A percentile compares a stretch with the other conserved stretches of the same genome.
These are phyloP conservation scores for Prunus persica DNA, from an alignment of 306 rosid genomes.

Conservation along the genomic window DNA sequence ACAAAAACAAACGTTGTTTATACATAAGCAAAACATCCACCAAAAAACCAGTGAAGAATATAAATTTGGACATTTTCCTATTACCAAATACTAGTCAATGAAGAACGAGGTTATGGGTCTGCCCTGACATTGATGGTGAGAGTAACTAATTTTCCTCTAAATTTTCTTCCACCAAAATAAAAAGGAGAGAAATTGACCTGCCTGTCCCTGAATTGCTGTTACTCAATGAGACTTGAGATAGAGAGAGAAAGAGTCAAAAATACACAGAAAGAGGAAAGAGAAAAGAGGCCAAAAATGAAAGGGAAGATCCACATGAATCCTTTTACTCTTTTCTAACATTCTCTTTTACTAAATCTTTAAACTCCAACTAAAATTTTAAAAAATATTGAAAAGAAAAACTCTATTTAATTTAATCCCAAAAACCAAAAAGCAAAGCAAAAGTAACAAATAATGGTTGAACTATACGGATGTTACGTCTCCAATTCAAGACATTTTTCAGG, in stretches of 20 bases:
- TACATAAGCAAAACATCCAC: not conserved
- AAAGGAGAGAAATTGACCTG: not conserved
- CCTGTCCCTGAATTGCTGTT: not conserved
- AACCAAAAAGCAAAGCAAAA: not conserved
- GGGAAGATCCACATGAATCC: constrained; percentile 15
- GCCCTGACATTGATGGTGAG: rapidly evolving
- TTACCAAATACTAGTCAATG: not conserved
- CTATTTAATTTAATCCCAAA: constrained; percentile 34
- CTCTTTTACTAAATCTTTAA: constrained; percentile 27
- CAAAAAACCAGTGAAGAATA: not conserved
- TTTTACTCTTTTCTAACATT: not conserved
- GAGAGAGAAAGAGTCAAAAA: constrained; percentile 12
- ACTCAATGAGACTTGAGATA: not conserved
- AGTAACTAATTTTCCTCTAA: rapidly evolving
- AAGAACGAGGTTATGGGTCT: not conserved
- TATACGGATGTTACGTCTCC: no score
- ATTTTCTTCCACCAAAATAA: no score
- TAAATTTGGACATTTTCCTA: not conserved
- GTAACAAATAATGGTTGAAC: not conserved
- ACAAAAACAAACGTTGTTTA: not conserved
- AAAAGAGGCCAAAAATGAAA: not conserved
- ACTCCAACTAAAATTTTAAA: constrained; percentile 12
- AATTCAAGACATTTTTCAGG: no score
- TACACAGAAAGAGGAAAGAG: not conserved
- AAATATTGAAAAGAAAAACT: not conserved